phyloP scores from a whole-genome alignment of 148 eudicot genomes.

The Rhododendron simsii region DNA sequence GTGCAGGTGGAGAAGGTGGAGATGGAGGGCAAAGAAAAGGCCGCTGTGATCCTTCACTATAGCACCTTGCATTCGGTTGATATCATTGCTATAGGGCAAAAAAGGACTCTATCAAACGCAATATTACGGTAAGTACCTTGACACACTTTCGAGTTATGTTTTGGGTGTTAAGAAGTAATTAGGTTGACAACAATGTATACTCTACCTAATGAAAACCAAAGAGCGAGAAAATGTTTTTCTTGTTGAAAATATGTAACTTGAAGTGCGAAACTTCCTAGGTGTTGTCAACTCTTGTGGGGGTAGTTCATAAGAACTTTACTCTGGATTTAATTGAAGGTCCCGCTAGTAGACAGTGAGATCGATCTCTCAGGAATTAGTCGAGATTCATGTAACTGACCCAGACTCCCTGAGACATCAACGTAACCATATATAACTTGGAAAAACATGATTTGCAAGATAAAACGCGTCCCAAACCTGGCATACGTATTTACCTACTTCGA shows the following conservation, averaged over 20 bases:
- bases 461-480: neutral
- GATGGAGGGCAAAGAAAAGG: conserved; percentile 49
- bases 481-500: too few species aligned
- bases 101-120: conserved; percentile 31
- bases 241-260: neutral
- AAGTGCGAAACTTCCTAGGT: neutral
- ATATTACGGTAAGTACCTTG: conserved; percentile 41
- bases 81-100: conserved; percentile 54
- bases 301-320: too few species aligned
- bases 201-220: neutral
- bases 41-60: conserved; percentile 29
- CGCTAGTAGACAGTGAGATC: neutral
- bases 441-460: neutral
- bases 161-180: neutral
- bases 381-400: neutral
- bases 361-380: neutral
- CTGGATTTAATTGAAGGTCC: neutral
- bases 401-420: neutral
- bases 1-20: conserved; percentile 40
- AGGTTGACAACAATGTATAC: neutral
- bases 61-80: conserved; percentile 30
- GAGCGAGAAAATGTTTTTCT: neutral
- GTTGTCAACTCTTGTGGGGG: neutral
- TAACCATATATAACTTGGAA: neutral
- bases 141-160: neutral